A percentile compares a stretch with the other conserved stretches of the same genome.
Conservation (phyloP, 352 stramenopile genomes). For the Phytophthora foliorum region DNA sequence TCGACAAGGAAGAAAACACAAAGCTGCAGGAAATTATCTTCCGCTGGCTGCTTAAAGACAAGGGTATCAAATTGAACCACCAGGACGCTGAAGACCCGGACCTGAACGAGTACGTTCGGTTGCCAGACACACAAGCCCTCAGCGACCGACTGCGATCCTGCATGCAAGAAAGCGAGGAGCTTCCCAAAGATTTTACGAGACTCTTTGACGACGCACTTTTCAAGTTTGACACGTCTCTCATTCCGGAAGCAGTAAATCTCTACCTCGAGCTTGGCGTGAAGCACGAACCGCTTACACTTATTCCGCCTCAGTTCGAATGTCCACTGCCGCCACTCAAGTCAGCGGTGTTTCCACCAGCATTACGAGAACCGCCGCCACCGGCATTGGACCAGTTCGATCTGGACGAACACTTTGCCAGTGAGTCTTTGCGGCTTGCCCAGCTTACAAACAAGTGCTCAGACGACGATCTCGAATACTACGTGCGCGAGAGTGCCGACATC, state of each 20-base stretch:
- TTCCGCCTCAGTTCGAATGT: constrained; percentile 95
- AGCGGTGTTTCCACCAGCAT: constrained; percentile 94
- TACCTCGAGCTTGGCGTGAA: constrained; percentile 95
- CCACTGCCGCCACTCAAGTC: constrained; percentile 94
- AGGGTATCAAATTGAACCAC: constrained; percentile 68
- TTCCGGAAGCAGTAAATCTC: constrained; percentile 94
- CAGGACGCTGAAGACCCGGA: constrained; percentile 87
- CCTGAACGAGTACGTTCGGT: constrained; percentile 88
- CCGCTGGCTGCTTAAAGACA: constrained; percentile 93
- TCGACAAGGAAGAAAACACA: constrained; percentile 96
- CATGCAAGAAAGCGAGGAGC: constrained; percentile 95
- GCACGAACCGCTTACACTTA: constrained; percentile 95
- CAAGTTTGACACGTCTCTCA: constrained; percentile 95
- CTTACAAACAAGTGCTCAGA: constrained; percentile 97
- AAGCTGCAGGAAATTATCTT: constrained; percentile 95
- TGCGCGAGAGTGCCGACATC: constrained; percentile 94
- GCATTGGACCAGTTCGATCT: constrained; percentile 97
- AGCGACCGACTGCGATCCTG: constrained; percentile 94
- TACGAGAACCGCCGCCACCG: constrained; percentile 91
- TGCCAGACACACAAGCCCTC: constrained; percentile 95
- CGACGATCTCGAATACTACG: constrained; percentile 95
- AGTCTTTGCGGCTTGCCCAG: constrained; percentile 93
- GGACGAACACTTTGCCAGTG: constrained; percentile 96
- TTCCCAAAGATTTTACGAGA: constrained; percentile 95
- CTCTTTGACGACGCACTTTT: constrained; percentile 96